phyloP scores from a whole-genome alignment of 225 moss, liverwort and hornwort species.

The Bryum argenteum region DNA sequence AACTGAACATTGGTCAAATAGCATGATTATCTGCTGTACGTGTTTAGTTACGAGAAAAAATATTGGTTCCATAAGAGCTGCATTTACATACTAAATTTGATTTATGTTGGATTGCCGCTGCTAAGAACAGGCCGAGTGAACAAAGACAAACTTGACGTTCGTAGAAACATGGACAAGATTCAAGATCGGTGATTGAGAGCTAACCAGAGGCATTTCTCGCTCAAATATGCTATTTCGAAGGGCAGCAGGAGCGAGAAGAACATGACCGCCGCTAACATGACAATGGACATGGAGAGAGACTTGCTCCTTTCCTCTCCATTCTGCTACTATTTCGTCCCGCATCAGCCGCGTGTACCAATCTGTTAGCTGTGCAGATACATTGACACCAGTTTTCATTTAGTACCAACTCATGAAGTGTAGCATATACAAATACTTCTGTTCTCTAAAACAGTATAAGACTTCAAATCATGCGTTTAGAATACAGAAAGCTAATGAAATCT shows the following conservation, averaged over 20 bases:
- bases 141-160: slow-evolving; percentile 10
- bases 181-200: slow-evolving; percentile 28
- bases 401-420: slow-evolving; percentile 11
- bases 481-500: slow-evolving; percentile 1
- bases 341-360: slow-evolving; percentile 71
- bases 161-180: not conserved
- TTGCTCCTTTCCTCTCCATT: slow-evolving; percentile 65
- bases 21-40: slow-evolving; percentile 7
- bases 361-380: slow-evolving; percentile 48
- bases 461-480: slow-evolving; percentile 4
- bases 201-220: slow-evolving; percentile 79
- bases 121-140: slow-evolving; percentile 9
- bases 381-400: slow-evolving; percentile 25
- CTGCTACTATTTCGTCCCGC: slow-evolving; percentile 74
- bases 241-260: slow-evolving; percentile 69
- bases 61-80: not conserved
- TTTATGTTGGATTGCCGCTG: not conserved
- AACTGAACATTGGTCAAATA: not conserved
- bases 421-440: not conserved
- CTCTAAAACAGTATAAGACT: slow-evolving; percentile 18
- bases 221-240: slow-evolving; percentile 70
- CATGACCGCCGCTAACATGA: slow-evolving; percentile 71
- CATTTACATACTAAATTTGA: slow-evolving; percentile 12
- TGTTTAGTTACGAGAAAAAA: not conserved
- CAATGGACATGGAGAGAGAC: slow-evolving; percentile 71